Evolutionary conservation across 2,329 filamentous ascomycete species (phyloP).

Genomic region (Fonsecaea nubica): DNA sequence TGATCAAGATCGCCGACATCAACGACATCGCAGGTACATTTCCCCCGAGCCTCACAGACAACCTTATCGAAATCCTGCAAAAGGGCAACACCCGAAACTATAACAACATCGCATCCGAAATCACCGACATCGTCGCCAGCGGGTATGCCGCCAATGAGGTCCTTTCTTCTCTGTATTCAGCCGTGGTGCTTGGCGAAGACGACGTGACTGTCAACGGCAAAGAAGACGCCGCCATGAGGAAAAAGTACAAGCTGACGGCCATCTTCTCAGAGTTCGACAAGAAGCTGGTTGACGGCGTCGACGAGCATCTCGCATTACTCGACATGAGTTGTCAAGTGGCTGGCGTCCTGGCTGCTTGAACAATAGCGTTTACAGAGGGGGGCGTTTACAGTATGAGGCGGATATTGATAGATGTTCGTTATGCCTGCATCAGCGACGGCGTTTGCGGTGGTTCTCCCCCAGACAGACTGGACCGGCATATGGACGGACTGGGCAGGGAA

Average conservation of each 20-base stretch:
- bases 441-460: background rate
- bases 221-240: conserved; percentile 60
- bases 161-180: conserved; percentile 82
- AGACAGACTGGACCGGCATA: background rate
- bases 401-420: background rate
- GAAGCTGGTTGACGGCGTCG: conserved; percentile 88
- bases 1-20: conserved; percentile 77
- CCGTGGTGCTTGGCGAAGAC: conserved; percentile 80
- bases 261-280: conserved; percentile 96
- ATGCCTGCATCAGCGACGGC: conserved; percentile 20
- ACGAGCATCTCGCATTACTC: conserved; percentile 90
- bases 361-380: background rate
- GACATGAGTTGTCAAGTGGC: conserved; percentile 85
- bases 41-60: conserved; percentile 73
- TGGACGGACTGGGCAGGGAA: too few species aligned
- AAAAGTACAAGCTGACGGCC: conserved; percentile 89
- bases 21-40: conserved; percentile 98
- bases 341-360: conserved; percentile 45
- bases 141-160: conserved; percentile 96
- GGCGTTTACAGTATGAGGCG: background rate
- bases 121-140: conserved; percentile 91
- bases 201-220: conserved; percentile 52
- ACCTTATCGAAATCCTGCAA: conserved; percentile 63
- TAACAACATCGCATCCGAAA: conserved; percentile 74
- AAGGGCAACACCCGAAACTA: conserved; percentile 79